Base-by-base conservation (phyloP, 2,329 filamentous ascomycete genomes). In the Pezicula radicicola region DNA sequence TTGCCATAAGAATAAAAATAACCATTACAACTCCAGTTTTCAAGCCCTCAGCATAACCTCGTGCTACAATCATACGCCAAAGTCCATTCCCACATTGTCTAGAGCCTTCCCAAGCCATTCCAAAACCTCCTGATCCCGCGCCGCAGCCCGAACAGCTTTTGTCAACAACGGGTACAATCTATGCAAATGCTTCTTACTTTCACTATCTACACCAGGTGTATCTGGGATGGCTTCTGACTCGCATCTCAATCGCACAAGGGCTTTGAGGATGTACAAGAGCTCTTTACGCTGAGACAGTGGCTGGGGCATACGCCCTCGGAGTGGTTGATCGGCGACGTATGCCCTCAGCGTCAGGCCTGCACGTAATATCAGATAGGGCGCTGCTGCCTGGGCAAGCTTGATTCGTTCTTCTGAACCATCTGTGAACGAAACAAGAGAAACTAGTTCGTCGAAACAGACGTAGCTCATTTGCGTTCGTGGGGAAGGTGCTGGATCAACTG, bases 251-350 rank as follows among this genome's bases (percentile, higher is more conserved):
- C 77, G 75, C 1, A 88, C 80, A 33, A 96, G 74, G 43, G 81
- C 75, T 46, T 74, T 71, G 16, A 97, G 74, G 21, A 92, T 77
- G 63, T 89, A 87, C 4, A 88, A 66, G 10, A 99, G 72, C 66
- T 96, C 94, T 55, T 81, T 85, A 41, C 89, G 81, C 64, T 96
- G 89, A 8, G 84, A 86, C 5, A 90, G 75, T 0, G 93, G 93
- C 66, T 94, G 89, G 4, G 94, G 94, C 84, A 95, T 94, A 46
- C 85, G 81, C 0, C 94, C 92, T 13, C 94, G 80, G 18, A 99
- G 75, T 1, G 93, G 92, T 65, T 97, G 93, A 68, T 99, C 94
- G 4, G 91, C 89, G 43, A 95, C 85, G 66, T 96, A 97, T 1
- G 86, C 78, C 51, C 90, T 85, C n/a, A 97, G 72, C 0, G 89